Percentiles rank a stretch among this genome's conserved stretches.
Evolutionary conservation across 2,329 filamentous ascomycete genomes (phyloP).

Genomic region (Arthrobotrys musiformis): DNA sequence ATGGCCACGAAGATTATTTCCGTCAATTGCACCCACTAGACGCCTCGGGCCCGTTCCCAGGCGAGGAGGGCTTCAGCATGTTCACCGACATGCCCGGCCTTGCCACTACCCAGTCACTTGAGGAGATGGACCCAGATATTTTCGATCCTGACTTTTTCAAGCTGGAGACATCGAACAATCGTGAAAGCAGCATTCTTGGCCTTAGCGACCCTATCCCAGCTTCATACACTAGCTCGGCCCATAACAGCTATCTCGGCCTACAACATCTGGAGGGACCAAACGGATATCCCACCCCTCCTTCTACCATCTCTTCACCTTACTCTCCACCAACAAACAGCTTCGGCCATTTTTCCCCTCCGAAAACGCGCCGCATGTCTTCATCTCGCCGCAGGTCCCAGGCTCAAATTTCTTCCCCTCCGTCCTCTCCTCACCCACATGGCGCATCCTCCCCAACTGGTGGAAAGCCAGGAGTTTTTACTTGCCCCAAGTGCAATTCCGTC

Average conservation of each 20-base stretch:
- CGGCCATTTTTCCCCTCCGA: background rate
- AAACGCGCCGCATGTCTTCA: constrained; percentile 1
- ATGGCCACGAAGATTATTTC: constrained; percentile 41
- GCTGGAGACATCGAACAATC: constrained; percentile 22
- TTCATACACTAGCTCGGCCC: constrained; percentile 13
- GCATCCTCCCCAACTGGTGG: constrained; percentile 52
- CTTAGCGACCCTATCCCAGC: constrained; percentile 29
- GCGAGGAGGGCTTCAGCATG: constrained; percentile 52
- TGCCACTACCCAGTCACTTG: constrained; percentile 23
- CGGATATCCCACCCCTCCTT: constrained; percentile 50
- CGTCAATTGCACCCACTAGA: constrained; percentile 36
- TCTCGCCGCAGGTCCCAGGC: constrained; percentile 14
- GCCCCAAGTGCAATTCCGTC: constrained; percentile 43
- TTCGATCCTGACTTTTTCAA: constrained; percentile 50
- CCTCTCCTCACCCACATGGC: constrained; percentile 32
- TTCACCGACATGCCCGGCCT: constrained; percentile 27
- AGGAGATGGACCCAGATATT: constrained; percentile 38
- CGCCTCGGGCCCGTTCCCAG: constrained; percentile 30
- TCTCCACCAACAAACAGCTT: constrained; percentile 37
- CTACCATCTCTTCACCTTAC: constrained; percentile 45
- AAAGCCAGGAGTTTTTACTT: constrained; percentile 46
- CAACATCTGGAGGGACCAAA: constrained; percentile 5
- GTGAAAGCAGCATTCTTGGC: constrained; percentile 37
- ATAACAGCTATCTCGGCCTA: constrained; percentile 10
- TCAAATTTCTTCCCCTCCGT: constrained; percentile 29